Conservation (phyloP, 768 basidiomycete genomes). For the Mycena pura region DNA sequence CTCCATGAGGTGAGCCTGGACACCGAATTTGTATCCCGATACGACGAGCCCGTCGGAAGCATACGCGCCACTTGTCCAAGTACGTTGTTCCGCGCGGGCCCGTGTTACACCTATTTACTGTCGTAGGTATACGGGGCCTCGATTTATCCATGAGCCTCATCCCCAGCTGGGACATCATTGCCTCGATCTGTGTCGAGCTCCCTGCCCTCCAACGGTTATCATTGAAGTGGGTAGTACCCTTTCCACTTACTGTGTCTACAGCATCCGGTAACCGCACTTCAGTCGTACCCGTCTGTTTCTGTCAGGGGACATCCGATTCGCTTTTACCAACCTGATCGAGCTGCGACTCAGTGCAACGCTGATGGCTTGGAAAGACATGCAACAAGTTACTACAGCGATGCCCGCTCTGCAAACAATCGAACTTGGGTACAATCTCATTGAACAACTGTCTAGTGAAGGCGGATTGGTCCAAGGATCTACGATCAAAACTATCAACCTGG, state of each 20-base stretch:
- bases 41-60: slow-evolving; percentile 54
- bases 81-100: slow-evolving; percentile 45
- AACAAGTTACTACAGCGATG: slow-evolving; percentile 56
- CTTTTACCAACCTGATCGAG: slow-evolving; percentile 63
- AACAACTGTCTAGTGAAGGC: slow-evolving; percentile 25
- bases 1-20: slow-evolving; percentile 86
- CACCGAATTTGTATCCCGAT: slow-evolving; percentile 60
- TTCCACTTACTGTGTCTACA: slow-evolving; percentile 12
- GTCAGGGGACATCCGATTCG: slow-evolving; percentile 38
- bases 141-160: slow-evolving; percentile 84
- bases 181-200: slow-evolving; percentile 67
- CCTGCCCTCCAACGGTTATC: slow-evolving; percentile 67
- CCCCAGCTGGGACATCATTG: slow-evolving; percentile 72
- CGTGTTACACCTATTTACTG: slow-evolving; percentile 4
- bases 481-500: slow-evolving; percentile 69
- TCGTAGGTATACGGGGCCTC: slow-evolving; percentile 78
- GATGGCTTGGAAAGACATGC: slow-evolving; percentile 74
- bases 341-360: slow-evolving; percentile 79
- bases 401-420: slow-evolving; percentile 63
- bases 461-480: slow-evolving; percentile 29
- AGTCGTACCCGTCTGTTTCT: slow-evolving; percentile 74
- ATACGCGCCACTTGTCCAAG: slow-evolving; percentile 70
- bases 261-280: slow-evolving; percentile 27
- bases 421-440: slow-evolving; percentile 72
- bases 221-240: slow-evolving; percentile 72